Percentiles rank a stretch among this genome's conserved stretches.
Evolutionary conservation across 495 filamentous ascomycete genomes (phyloP).

Genomic region (Aspergillus hancockii): DNA sequence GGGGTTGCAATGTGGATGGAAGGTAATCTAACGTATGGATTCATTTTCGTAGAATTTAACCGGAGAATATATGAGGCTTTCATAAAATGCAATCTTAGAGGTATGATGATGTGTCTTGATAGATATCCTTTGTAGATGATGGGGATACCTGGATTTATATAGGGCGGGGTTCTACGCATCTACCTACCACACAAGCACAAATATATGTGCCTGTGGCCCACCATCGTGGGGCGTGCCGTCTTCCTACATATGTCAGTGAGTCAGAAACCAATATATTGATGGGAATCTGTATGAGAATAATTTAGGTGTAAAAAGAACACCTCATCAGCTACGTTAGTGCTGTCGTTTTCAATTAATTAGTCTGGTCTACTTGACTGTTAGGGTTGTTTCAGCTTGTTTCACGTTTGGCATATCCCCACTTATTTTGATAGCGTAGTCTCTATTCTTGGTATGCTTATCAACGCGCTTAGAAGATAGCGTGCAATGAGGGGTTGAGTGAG

Average conservation of each 20-base stretch:
- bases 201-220: no score
- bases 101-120: no score
- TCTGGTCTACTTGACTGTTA: background rate
- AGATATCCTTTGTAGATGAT: no score
- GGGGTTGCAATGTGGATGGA: background rate
- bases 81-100: no score
- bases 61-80: no score
- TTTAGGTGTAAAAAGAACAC: background rate
- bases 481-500: background rate
- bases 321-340: background rate
- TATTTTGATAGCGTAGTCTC: background rate
- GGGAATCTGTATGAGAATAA: background rate
- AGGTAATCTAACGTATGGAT: background rate
- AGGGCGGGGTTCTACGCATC: no score
- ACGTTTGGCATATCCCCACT: constrained; percentile 1
- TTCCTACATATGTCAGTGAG: no score
- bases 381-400: constrained; percentile 14
- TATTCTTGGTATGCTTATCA: background rate
- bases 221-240: no score
- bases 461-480: background rate
- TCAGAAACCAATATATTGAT: no score
- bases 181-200: no score
- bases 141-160: no score
- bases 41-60: no score
- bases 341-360: background rate